Evolutionary conservation across 2,329 filamentous ascomycete species (phyloP).

Genomic region (Mariannaea elegans): DNA sequence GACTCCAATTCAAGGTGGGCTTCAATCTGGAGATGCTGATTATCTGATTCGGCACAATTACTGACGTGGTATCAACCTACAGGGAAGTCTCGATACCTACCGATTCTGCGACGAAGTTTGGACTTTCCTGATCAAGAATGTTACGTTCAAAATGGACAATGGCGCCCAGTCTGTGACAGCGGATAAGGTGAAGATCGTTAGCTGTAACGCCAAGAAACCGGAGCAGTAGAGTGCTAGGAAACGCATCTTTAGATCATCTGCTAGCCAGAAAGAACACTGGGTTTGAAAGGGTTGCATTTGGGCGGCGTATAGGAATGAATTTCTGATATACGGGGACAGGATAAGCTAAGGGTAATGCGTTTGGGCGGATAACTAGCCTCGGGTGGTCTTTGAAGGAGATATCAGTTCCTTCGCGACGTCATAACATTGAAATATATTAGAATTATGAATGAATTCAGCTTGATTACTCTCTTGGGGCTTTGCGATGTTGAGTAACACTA

Average conservation of each 20-base stretch:
- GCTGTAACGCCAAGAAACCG: conserved; percentile 86
- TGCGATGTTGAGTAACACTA: too few relatives aligned
- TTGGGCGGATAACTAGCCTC: too few relatives aligned
- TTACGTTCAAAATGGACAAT: conserved; percentile 97
- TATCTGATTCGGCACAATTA: not conserved
- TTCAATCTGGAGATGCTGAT: not conserved
- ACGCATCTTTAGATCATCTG: too few relatives aligned
- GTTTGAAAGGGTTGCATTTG: conserved; percentile 21
- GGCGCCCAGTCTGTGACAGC: conserved; percentile 76
- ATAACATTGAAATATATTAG: too few relatives aligned
- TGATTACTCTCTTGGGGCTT: too few relatives aligned
- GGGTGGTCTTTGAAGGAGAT: too few relatives aligned
- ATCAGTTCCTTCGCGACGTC: too few relatives aligned
- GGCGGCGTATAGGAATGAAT: conserved; percentile 35
- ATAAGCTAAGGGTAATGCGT: not conserved
- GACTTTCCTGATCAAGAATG: conserved; percentile 99
- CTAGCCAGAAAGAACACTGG: too few relatives aligned
- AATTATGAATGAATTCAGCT: too few relatives aligned
- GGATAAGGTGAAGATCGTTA: conserved; percentile 98
- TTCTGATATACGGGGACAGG: not conserved
- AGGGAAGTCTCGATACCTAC: conserved; percentile 98
- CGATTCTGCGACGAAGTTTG: conserved; percentile 99
- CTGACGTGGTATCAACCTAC: conserved; percentile 4
- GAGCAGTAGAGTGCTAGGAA: conserved; percentile 34
- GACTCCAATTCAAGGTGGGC: conserved; percentile 91